Conservation (phyloP, 2,329 filamentous ascomycete genomes). For the Hypoxylon sp. region DNA sequence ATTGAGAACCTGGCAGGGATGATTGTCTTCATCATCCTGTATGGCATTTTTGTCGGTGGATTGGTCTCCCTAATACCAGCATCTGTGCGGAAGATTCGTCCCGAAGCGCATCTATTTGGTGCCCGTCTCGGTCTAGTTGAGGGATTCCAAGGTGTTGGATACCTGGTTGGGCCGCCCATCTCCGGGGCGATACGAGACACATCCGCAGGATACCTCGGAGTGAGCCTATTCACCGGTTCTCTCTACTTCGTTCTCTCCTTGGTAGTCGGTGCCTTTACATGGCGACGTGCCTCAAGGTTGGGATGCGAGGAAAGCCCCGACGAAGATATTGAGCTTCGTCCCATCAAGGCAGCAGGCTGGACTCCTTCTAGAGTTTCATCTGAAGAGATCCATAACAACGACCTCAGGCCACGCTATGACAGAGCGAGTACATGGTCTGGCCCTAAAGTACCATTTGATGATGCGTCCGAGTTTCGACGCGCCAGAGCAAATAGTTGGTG, state of each 20-base stretch:
- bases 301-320: neutral
- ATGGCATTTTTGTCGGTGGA: slow-evolving; percentile 46
- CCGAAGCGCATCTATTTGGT: slow-evolving; percentile 29
- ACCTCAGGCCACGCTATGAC: too few species aligned
- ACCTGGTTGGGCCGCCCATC: slow-evolving; percentile 31
- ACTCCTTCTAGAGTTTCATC: too few species aligned
- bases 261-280: slow-evolving; percentile 16
- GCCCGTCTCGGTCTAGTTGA: slow-evolving; percentile 42
- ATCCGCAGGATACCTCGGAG: slow-evolving; percentile 17
- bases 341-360: too few species aligned
- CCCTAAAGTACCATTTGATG: too few species aligned
- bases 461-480: too few species aligned
- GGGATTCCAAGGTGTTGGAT: slow-evolving; percentile 27
- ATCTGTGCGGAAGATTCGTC: slow-evolving; percentile 27
- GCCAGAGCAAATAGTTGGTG: too few species aligned
- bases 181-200: slow-evolving; percentile 22
- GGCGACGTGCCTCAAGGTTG: neutral
- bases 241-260: slow-evolving; percentile 19
- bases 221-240: slow-evolving; percentile 24
- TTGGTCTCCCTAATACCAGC: slow-evolving; percentile 44
- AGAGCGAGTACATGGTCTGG: too few species aligned
- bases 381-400: too few species aligned
- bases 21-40: slow-evolving; percentile 44
- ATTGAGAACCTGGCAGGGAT: slow-evolving; percentile 38
- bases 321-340: neutral